Percentiles rank a stretch among this genome's conserved stretches.
These are phyloP conservation scores for Lactarius deliciosus DNA, from an alignment of 768 basidiomycete genomes.

Conservation along the genomic window DNA sequence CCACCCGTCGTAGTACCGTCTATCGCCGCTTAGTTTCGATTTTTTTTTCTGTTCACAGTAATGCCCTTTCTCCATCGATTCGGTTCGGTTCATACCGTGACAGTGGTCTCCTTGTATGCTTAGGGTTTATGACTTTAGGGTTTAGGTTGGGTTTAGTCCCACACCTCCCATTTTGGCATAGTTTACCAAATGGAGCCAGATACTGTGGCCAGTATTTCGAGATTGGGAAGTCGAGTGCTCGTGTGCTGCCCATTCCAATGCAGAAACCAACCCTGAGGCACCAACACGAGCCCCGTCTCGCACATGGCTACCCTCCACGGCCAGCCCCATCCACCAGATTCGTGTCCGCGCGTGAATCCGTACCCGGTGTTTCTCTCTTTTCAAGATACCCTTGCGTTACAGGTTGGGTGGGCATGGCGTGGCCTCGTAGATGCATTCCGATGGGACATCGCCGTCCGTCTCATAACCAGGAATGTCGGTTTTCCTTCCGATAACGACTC, in stretches of 20 bases:
- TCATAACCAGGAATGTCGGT: conserved; percentile 53
- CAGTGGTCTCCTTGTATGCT: conserved; percentile 2
- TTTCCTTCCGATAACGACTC: neutral
- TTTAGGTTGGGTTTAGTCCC: neutral
- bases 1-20: neutral
- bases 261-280: conserved; percentile 20
- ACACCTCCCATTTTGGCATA: neutral
- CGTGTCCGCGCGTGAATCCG: conserved; percentile 42
- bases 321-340: conserved; percentile 1
- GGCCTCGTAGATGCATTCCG: conserved; percentile 73
- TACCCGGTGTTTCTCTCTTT: conserved; percentile 74
- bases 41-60: conserved; percentile 3
- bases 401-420: conserved; percentile 54
- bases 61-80: neutral
- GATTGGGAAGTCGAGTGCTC: neutral
- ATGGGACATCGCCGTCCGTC: conserved; percentile 62
- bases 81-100: neutral
- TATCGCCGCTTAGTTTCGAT: neutral
- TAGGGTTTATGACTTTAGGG: too few relatives aligned
- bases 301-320: conserved; percentile 18
- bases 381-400: conserved; percentile 57
- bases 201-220: conserved; percentile 1
- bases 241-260: conserved; percentile 14
- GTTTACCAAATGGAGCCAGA: neutral
- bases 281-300: neutral